These are phyloP conservation scores for Mortierella sp. DNA, from an alignment of 371 early-diverging fungal species.

Conservation along the genomic window DNA sequence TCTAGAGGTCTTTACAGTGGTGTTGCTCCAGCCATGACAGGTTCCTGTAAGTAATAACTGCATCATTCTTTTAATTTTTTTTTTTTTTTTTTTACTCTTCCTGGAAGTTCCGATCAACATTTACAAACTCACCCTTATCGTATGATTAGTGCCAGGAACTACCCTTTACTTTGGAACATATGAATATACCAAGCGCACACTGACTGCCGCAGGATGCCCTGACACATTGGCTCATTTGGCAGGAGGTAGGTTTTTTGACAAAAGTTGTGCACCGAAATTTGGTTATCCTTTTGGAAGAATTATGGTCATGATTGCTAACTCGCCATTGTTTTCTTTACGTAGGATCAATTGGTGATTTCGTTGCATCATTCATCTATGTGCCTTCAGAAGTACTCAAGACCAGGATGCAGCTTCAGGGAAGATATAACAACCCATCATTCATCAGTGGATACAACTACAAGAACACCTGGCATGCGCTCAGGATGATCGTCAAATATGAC, in stretches of 20 bases:
- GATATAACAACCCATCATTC: slow-evolving; percentile 83
- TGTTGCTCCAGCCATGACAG: slow-evolving; percentile 80
- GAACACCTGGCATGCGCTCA: slow-evolving; percentile 79
- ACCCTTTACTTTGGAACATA: slow-evolving; percentile 83
- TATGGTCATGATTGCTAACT: no score
- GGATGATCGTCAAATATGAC: slow-evolving; percentile 75
- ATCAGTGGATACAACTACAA: slow-evolving; percentile 82
- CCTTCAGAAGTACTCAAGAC: slow-evolving; percentile 87
- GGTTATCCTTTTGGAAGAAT: no score
- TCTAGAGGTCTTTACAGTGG: slow-evolving; percentile 81
- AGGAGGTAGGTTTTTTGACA: slow-evolving; percentile 62
- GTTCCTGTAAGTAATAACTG: slow-evolving; percentile 71
- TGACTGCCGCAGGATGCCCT: slow-evolving; percentile 68
- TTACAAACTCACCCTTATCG: background rate
- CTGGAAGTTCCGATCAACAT: no score
- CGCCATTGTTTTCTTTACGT: background rate
- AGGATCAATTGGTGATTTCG: slow-evolving; percentile 76
- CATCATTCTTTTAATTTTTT: background rate
- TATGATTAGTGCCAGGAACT: slow-evolving; percentile 70
- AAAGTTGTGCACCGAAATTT: background rate
- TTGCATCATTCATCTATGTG: slow-evolving; percentile 80
- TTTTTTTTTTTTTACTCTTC: no score
- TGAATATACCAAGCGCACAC: slow-evolving; percentile 76
- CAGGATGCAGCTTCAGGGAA: slow-evolving; percentile 84
- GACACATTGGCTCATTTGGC: slow-evolving; percentile 75